Base-by-base conservation (phyloP, 2,329 filamentous ascomycete genomes). In the Purpureocillium takamizusanense region DNA sequence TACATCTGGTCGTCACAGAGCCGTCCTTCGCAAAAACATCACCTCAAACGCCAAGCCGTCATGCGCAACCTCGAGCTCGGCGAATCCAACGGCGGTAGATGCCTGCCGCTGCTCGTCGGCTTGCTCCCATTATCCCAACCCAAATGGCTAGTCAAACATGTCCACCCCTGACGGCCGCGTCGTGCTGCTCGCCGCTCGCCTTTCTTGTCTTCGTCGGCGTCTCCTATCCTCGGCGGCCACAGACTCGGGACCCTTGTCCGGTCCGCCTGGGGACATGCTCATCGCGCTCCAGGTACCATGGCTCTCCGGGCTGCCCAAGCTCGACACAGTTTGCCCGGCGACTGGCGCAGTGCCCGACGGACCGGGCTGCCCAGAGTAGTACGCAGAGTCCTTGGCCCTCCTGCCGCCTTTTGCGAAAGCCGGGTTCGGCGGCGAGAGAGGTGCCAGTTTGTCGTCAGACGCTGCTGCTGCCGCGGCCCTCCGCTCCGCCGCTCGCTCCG, bases 341-440 rank as follows among this genome's bases (percentile, higher is more conserved):
- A 57, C 60, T 1, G 61, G 61, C 13, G 59, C 54, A 2, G 65
- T 60, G 7, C 62, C 65, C n/a, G 65, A 61, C 13, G 65, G 64
- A 3, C 65, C 62, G 2, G 66, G 59, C 42, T 62, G 54, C n/a
- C 72, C 73, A 3, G 74, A 76, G 50, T 77, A 80, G 49, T 81
- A 80, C 8, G 74, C 73, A 33, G 74, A 77, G 50, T 81, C 77
- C 49, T 79, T 81, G 2, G 58, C 55, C 10, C 57, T 62, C 49
- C 67, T 65, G 42, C 63, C 61, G 1, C 66, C 67, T 31, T 65
- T 68, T 5, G 74, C 72, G 50, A 75, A 78, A 6, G 72, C 64
- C 9, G 77, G 73, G 40, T 72, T 68, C 0, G 77, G 76, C 2
- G 75, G 75, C 10, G 67, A 68, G 2, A 78, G 52, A 5, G 69